Conservation (phyloP, 2,329 filamentous ascomycete species). For the Scytalidium lignicola region DNA sequence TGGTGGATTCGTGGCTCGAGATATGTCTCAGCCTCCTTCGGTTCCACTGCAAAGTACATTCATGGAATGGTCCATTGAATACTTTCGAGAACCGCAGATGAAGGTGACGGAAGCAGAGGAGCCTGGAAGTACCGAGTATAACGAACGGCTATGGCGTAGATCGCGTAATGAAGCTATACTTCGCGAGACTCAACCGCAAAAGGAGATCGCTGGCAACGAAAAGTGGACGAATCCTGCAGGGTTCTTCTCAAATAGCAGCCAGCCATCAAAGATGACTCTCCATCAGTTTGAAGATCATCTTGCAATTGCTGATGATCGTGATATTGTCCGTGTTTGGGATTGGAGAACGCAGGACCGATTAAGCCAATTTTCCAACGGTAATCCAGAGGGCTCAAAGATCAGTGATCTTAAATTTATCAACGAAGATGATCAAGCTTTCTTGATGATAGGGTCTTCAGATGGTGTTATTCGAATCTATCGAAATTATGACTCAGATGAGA, state of each 20-base stretch:
- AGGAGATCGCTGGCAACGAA: slow-evolving; percentile 77
- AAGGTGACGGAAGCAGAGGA: slow-evolving; percentile 93
- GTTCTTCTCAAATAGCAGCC: slow-evolving; percentile 82
- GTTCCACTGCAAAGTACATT: slow-evolving; percentile 81
- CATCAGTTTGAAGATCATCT: slow-evolving; percentile 98
- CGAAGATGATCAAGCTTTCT: slow-evolving; percentile 89
- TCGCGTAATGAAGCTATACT: slow-evolving; percentile 91
- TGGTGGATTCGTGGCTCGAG: slow-evolving; percentile 63
- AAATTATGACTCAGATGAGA: slow-evolving; percentile 74
- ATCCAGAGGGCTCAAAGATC: slow-evolving; percentile 84
- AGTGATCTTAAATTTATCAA: slow-evolving; percentile 97
- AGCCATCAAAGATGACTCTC: slow-evolving; percentile 89
- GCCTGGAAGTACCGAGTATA: slow-evolving; percentile 93
- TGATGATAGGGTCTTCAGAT: slow-evolving; percentile 94
- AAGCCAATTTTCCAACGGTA: slow-evolving; percentile 88
- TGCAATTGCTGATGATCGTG: slow-evolving; percentile 86
- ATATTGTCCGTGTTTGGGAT: slow-evolving; percentile 90
- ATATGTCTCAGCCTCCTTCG: slow-evolving; percentile 50
- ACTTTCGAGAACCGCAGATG: slow-evolving; percentile 98
- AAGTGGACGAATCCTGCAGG: slow-evolving; percentile 81
- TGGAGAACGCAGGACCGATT: slow-evolving; percentile 74
- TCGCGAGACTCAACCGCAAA: slow-evolving; percentile 86
- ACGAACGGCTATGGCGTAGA: slow-evolving; percentile 86
- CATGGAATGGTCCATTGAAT: slow-evolving; percentile 93
- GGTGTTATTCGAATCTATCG: slow-evolving; percentile 91